Evolutionary conservation across 176 grass and related monocot species (phyloP), one percentile per base, ranked within the genome.

Genomic region (Juncus effusus): DNA sequence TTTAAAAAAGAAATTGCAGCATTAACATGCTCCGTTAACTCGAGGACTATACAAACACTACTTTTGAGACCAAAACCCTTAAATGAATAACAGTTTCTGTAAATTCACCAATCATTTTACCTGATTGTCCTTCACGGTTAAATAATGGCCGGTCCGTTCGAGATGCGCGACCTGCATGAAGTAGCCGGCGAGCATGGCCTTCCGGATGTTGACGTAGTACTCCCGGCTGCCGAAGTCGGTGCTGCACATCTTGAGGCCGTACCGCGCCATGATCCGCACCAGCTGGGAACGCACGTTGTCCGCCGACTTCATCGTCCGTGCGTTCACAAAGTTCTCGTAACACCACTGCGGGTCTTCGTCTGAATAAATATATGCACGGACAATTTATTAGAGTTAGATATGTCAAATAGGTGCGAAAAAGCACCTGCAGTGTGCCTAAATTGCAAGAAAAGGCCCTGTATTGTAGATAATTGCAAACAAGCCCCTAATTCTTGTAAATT

Each of bases 141-240:
- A 54, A 61, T 94, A 94, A 76, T 99, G 89, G 5, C 95, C 95
- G 60, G 85, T 89, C 39, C 89, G 78, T 65, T 99, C 95, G 61
- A 93, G 74, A 68, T 94, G 89, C 74, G 95, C 95, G 51, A 99
- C 89, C 83, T 99, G 95, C 95, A 99, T 99, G 72, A 99, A 99
- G 36, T 99, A 90, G 40, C 95, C 95, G 4, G 95, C 28, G 76
- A 99, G 86, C 83, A 99, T 36, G 8, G 89, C 76, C 68, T 94
- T 99, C 42, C 86, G 83, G 35, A 99, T 99, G 72, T 90, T 99
- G 40, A 99, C 44, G 14, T 93, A 99, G 70, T 93, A 99, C 40
- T 99, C 89, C 3, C 78, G 82, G 37, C 76, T 99, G 54, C 87
- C 93, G 76, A 99, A 99, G 37, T 93, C 86, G 0, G 80, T 76